Percentiles rank a stretch among this genome's conserved stretches.
phyloP scores from a whole-genome alignment of 306 rosid species.

The Crotalaria pallida region DNA sequence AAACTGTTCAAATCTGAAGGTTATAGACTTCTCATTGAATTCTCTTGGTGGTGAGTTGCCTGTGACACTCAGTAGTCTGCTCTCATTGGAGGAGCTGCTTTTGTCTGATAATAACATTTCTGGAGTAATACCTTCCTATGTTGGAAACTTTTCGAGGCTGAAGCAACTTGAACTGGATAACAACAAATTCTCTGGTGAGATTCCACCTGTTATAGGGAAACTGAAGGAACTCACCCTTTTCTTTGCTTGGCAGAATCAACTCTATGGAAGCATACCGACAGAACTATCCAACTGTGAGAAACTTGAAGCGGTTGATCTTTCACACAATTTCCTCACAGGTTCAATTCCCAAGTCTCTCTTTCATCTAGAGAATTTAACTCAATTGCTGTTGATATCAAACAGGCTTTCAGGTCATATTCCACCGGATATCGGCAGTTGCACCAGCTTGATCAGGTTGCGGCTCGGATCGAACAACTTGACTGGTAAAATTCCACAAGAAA shows the following conservation, averaged over 20 bases:
- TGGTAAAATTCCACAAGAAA: conserved; percentile 72
- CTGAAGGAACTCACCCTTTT: conserved; percentile 71
- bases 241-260: conserved; percentile 91
- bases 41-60: conserved; percentile 68
- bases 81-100: conserved; percentile 68
- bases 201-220: conserved; percentile 70
- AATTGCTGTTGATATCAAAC: conserved; percentile 79
- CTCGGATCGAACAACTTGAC: conserved; percentile 79
- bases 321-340: conserved; percentile 72
- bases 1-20: conserved; percentile 56
- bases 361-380: conserved; percentile 72
- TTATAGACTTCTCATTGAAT: conserved; percentile 82
- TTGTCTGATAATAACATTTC: conserved; percentile 62
- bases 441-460: conserved; percentile 62
- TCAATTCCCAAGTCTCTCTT: conserved; percentile 66
- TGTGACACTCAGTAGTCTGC: conserved; percentile 41
- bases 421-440: conserved; percentile 68
- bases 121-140: conserved; percentile 64
- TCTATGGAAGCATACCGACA: conserved; percentile 66
- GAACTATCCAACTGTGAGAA: conserved; percentile 72
- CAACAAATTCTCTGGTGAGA: conserved; percentile 68
- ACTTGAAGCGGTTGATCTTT: conserved; percentile 90
- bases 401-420: conserved; percentile 72
- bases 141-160: conserved; percentile 70
- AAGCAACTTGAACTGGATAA: conserved; percentile 89